Conservation (phyloP, 257 asterid species). For the Solanum lycopersicoides region DNA sequence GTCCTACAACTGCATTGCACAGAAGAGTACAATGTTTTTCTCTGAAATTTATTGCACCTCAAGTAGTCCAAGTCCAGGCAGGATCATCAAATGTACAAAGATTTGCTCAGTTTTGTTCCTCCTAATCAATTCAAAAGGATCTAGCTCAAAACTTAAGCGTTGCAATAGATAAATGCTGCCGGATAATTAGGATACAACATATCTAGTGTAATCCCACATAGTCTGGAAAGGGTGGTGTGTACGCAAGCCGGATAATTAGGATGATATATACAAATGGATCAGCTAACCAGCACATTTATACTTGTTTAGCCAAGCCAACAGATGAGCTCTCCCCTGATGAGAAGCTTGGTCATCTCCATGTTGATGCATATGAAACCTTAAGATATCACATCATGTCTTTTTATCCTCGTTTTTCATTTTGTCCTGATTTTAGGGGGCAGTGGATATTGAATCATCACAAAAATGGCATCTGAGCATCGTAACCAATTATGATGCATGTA, state of each 20-base stretch:
- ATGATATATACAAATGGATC: conserved; percentile 3
- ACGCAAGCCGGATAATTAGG: background rate
- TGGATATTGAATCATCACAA: background rate
- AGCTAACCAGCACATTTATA: background rate
- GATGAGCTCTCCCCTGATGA: background rate
- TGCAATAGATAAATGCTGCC: conserved; percentile 1
- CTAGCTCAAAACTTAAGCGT: background rate
- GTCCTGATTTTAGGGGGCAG: background rate
- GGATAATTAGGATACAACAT: background rate
- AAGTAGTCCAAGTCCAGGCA: conserved; percentile 9
- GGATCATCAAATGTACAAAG: conserved; percentile 27
- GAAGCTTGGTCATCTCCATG: background rate
- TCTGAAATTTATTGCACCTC: background rate
- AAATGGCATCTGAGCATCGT: background rate
- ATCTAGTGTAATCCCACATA: background rate
- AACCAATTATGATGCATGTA: conserved; percentile 5
- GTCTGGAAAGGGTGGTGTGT: background rate
- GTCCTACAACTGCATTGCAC: background rate
- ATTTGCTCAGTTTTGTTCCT: conserved; percentile 10
- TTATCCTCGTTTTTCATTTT: background rate
- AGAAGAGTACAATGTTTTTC: background rate
- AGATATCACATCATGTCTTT: background rate
- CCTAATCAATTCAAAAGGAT: conserved; percentile 15
- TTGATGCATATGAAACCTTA: background rate
- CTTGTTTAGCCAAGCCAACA: background rate